A percentile compares a stretch with the other conserved stretches of the same genome.
phyloP scores from a whole-genome alignment of 768 basidiomycete genomes.

The Tylopilus felleus region DNA sequence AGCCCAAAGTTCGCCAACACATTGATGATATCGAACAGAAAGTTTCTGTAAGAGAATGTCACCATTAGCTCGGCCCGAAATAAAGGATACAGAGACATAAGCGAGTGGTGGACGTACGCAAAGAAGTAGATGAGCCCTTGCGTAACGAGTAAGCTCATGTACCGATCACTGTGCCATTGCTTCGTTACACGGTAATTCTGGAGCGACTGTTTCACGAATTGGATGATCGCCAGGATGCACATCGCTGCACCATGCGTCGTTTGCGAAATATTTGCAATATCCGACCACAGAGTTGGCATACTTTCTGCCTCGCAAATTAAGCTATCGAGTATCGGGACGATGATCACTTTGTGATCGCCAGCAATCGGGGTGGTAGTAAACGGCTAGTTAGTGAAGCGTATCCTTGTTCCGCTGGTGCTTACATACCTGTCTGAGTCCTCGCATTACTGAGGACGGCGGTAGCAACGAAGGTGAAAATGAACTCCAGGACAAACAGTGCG shows the following conservation, averaged over 20 bases:
- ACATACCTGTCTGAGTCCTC: not conserved
- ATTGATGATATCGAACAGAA: not conserved
- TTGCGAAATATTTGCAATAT: not conserved
- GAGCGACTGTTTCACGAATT: not conserved
- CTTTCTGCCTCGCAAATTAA: not conserved
- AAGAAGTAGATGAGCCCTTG: not conserved
- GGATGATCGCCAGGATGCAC: not conserved
- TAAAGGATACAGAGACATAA: not conserved
- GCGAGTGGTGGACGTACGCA: not conserved
- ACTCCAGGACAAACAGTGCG: not conserved
- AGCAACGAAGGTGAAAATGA: not conserved
- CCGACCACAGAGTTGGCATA: not conserved
- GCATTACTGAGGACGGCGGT: not conserved
- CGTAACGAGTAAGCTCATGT: not conserved
- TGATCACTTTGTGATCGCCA: not conserved
- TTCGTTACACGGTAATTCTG: not conserved
- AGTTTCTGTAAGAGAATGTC: not conserved
- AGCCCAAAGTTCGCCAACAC: no score
- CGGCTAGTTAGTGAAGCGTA: not conserved
- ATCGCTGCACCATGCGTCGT: not conserved
- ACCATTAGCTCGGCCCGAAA: no score
- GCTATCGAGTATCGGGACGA: not conserved
- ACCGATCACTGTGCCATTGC: not conserved
- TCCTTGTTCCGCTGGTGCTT: no score
- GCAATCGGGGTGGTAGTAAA: not conserved